phyloP scores from a whole-genome alignment of 2,329 filamentous ascomycete species.

The Raffaelea albimanens region DNA sequence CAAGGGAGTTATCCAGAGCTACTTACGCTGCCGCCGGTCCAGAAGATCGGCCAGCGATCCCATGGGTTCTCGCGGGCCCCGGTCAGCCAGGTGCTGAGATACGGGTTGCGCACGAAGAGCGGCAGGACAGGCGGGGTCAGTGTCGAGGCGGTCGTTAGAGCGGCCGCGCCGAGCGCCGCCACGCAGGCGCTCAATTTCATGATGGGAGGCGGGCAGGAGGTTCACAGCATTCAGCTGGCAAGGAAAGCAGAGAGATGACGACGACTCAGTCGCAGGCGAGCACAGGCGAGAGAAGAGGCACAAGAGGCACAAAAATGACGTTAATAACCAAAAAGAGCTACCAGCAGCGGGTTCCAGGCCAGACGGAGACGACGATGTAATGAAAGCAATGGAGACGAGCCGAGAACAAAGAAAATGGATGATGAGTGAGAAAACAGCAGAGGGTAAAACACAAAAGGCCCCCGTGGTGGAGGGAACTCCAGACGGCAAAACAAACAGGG shows the following conservation, averaged over 20 bases:
- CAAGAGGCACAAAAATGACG: too few species aligned
- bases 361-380: too few species aligned
- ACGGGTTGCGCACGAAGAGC: constrained; percentile 49
- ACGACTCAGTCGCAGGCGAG: too few species aligned
- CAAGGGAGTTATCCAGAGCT: background rate
- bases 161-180: constrained; percentile 14
- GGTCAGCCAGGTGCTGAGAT: constrained; percentile 51
- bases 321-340: too few species aligned
- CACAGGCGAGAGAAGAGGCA: too few species aligned
- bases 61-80: constrained; percentile 66
- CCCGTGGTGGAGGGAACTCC: background rate
- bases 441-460: too few species aligned
- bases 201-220: background rate
- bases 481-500: background rate
- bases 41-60: constrained; percentile 70
- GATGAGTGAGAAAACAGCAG: too few species aligned
- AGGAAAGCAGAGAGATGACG: too few species aligned
- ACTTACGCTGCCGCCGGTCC: constrained; percentile 22
- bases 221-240: too few species aligned
- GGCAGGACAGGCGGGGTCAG: constrained; percentile 48
- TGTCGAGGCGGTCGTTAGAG: constrained; percentile 35
- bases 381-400: too few species aligned
- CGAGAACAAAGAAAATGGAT: too few species aligned
- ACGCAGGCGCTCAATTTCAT: constrained; percentile 9
- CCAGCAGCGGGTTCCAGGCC: too few species aligned